phyloP scores from a whole-genome alignment of 1,284 basidiomycete genomes.

The Tilletia walkeri region DNA sequence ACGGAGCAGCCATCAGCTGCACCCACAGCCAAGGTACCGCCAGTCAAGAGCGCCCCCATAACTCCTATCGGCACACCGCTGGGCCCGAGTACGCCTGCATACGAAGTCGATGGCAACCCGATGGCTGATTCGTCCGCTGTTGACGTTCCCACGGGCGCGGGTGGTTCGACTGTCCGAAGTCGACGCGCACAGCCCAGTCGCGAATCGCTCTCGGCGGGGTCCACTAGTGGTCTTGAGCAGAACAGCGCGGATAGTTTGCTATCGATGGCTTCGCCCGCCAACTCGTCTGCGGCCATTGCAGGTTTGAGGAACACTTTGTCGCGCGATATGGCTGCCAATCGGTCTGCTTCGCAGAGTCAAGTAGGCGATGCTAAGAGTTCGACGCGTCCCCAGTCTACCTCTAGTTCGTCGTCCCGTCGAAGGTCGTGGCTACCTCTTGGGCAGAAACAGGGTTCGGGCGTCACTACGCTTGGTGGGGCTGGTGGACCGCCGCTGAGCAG shows the following conservation, averaged over 20 bases:
- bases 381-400: neutral
- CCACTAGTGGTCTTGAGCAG: neutral
- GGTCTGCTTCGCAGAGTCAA: neutral
- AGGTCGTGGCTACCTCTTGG: constrained; percentile 6
- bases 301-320: constrained; percentile 19
- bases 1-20: constrained; percentile 15
- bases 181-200: neutral
- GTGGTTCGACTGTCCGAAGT: neutral
- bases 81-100: neutral
- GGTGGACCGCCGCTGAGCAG: neutral
- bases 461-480: too few relatives aligned
- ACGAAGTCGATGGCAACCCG: neutral
- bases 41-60: constrained; percentile 13
- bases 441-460: neutral
- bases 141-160: neutral
- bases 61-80: constrained; percentile 7
- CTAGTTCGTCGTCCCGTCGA: neutral
- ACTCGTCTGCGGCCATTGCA: constrained; percentile 21
- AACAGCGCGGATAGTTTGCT: neutral
- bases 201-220: neutral
- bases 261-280: neutral
- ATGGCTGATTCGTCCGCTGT: constrained; percentile 5
- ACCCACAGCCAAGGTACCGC: constrained; percentile 7
- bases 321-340: constrained; percentile 17
- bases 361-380: neutral